These are phyloP conservation scores for Corinectria fuckeliana DNA, from an alignment of 2,329 filamentous ascomycete species.

Conservation along the genomic window DNA sequence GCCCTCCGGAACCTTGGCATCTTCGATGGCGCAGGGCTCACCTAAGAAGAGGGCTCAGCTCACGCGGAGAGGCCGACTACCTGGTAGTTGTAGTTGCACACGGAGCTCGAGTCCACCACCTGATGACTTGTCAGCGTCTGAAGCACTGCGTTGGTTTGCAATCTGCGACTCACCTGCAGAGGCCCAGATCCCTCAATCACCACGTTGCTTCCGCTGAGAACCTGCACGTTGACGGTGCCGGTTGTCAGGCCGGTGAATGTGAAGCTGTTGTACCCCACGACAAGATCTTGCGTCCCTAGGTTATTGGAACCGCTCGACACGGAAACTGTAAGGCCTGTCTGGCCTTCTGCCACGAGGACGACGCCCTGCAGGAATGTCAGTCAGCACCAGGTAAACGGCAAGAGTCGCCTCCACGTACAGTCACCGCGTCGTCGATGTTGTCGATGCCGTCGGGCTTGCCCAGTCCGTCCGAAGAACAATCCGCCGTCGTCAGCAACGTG, in stretches of 20 bases:
- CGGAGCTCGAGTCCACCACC: constrained; percentile 2
- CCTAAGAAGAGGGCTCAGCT: no score
- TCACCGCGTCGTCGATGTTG: neutral
- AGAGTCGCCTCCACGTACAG: neutral
- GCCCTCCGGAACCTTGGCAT: no score
- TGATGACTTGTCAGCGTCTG: neutral
- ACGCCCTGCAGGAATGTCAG: neutral
- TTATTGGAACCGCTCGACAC: neutral
- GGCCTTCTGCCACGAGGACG: neutral
- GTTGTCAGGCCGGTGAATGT: neutral
- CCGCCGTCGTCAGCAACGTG: neutral
- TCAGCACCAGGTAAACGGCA: neutral
- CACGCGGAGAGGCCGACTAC: neutral
- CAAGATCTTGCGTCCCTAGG: neutral
- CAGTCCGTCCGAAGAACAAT: constrained; percentile 4
- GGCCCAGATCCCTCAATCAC: neutral
- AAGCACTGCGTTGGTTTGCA: neutral
- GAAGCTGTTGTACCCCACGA: constrained; percentile 7
- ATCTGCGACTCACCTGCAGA: constrained; percentile 1
- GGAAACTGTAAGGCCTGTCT: neutral
- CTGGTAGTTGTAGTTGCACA: constrained; percentile 17
- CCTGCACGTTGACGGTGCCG: neutral
- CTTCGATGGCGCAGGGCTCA: no score
- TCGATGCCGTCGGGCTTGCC: constrained; percentile 8
- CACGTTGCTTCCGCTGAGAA: neutral